A percentile compares a stretch with the other conserved stretches of the same genome.
These are phyloP conservation scores for Talaromyces sp. DNA, from an alignment of 2,329 filamentous ascomycete genomes.

Conservation along the genomic window DNA sequence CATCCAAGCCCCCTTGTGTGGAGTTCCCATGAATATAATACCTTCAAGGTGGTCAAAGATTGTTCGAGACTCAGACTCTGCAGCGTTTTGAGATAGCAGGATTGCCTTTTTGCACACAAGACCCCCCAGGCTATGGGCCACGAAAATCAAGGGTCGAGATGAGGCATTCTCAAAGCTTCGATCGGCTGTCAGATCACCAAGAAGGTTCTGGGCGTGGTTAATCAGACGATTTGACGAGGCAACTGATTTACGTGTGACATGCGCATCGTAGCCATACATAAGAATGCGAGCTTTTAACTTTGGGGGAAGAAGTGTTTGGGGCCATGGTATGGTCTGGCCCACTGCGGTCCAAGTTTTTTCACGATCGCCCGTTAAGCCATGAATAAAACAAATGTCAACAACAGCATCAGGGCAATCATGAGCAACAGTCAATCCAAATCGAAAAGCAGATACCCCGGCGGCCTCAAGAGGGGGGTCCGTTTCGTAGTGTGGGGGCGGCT, in stretches of 20 bases:
- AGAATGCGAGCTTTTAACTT: not conserved
- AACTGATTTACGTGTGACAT: not conserved
- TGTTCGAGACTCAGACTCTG: not conserved
- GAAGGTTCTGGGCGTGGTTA: conserved; percentile 1
- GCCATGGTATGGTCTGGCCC: conserved; percentile 1
- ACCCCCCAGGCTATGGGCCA: conserved; percentile 4
- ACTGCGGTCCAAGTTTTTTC: conserved; percentile 2
- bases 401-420: not conserved
- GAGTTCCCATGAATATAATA: conserved; percentile 4
- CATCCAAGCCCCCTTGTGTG: conserved; percentile 3
- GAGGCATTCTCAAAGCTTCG: not conserved
- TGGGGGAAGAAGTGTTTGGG: not conserved
- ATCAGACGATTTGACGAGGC: not conserved
- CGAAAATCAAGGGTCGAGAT: conserved; percentile 3
- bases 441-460: not conserved
- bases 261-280: conserved; percentile 4
- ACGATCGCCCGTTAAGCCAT: conserved; percentile 3
- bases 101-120: conserved; percentile 4
- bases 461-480: not conserved
- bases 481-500: not conserved
- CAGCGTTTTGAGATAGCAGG: conserved; percentile 3
- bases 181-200: not conserved
- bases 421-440: not conserved
- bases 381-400: conserved; percentile 5
- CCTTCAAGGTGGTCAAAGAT: not conserved